Base-by-base conservation (phyloP, 345 rosid species). In the Camelina hispida region DNA sequence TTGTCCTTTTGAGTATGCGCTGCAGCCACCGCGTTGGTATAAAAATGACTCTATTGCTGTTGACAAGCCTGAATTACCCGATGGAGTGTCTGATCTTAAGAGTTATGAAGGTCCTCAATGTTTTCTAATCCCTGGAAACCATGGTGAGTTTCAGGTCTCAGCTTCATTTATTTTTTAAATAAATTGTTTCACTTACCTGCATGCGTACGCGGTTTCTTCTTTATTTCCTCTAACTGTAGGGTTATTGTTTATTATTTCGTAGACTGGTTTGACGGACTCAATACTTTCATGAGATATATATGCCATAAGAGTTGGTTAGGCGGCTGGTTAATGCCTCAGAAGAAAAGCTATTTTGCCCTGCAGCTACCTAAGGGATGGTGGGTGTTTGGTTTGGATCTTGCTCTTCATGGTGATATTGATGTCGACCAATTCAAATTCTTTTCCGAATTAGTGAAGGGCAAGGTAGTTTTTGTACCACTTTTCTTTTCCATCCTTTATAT, bases 301-400 rank as follows among this genome's bases (percentile, higher is more conserved):
- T 95, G 99, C 80, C 98, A 92, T 73, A 92, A 95, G 81, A 95
- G 90, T 83, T 95, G 99, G 99, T 84, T 95, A 85, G 99, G 99
- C 23, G 99, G 99, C 73, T 92, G 99, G 99, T 78, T 95, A 65
- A 95, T 95, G 97, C 99, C 99, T 60, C 99, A 95, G 81, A 92
- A 89, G 86, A 92, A 89, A 86, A 95, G 99, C 84, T 95, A 95
- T 74, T 95, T 92, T 85, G 96, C 98, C 23, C 83, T 95, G 87
- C 97, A 90, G 81, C 91, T 95, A 43, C 99, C 99, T 6, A 80
- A 87, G 76, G 69, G 89, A 32, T 95, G 99, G 99, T 95, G 99
- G 99, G 84, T 95, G 66, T 95, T 95, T 82, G 99, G 99, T 81
- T 90, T 95, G 82, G 99, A 95, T 82, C 87, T 90, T 68, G 97